These are phyloP conservation scores for Podosphaera aphanis DNA, from an alignment of 2,329 filamentous ascomycete genomes.

Conservation along the genomic window DNA sequence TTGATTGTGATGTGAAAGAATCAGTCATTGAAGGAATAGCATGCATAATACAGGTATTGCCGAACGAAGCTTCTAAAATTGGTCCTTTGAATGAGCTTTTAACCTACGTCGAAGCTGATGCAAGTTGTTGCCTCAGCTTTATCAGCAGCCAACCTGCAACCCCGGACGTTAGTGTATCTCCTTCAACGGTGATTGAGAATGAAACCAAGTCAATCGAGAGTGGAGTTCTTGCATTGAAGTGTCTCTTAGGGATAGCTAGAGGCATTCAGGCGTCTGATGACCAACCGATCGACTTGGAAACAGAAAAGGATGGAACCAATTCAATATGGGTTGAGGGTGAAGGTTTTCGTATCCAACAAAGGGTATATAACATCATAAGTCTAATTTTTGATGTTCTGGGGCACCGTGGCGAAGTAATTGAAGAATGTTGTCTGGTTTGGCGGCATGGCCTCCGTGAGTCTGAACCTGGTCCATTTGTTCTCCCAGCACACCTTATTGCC, in stretches of 20 bases:
- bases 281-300: conserved; percentile 41
- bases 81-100: conserved; percentile 33
- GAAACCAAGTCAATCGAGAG: conserved; percentile 16
- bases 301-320: conserved; percentile 18
- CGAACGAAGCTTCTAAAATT: conserved; percentile 30
- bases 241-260: conserved; percentile 45
- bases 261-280: conserved; percentile 48
- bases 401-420: conserved; percentile 41
- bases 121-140: conserved; percentile 19
- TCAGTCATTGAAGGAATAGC: conserved; percentile 52
- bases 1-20: conserved; percentile 49
- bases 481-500: conserved; percentile 41
- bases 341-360: conserved; percentile 25
- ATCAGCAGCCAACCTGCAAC: background rate
- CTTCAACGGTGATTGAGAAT: conserved; percentile 7
- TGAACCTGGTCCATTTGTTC: conserved; percentile 53
- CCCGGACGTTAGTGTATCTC: background rate
- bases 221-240: conserved; percentile 30
- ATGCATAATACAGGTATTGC: conserved; percentile 49
- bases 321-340: conserved; percentile 26
- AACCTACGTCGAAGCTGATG: conserved; percentile 36
- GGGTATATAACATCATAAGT: conserved; percentile 27
- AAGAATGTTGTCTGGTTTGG: conserved; percentile 47
- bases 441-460: conserved; percentile 54
- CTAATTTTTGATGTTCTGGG: conserved; percentile 29